Conservation (phyloP, 179 eudicot species). For the Beta corolliflora region DNA sequence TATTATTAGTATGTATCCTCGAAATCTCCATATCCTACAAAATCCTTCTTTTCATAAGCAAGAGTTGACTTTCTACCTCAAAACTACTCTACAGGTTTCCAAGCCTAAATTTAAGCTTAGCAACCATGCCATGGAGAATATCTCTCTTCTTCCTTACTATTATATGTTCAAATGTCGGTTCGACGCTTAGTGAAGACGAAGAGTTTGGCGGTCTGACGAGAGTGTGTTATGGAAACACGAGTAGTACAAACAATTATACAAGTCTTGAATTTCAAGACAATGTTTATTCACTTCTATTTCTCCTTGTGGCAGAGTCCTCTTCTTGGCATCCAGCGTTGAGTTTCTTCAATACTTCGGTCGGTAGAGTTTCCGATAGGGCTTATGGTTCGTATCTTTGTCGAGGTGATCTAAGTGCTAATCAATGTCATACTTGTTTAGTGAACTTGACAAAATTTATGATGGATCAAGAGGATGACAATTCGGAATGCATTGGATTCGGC, state of each 20-base stretch:
- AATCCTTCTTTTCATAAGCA: background rate
- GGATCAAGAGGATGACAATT: background rate
- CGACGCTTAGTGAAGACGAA: background rate
- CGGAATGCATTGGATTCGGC: constrained; percentile 12
- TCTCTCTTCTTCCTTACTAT: background rate
- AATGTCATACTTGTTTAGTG: constrained; percentile 29
- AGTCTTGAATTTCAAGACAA: background rate
- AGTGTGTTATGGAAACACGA: background rate
- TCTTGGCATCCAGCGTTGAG: background rate
- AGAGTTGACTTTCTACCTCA: background rate
- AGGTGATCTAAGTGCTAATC: constrained; percentile 17
- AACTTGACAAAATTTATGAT: background rate
- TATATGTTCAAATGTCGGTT: background rate
- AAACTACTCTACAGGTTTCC: background rate
- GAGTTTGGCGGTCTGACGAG: background rate
- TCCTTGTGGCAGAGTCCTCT: constrained; percentile 3
- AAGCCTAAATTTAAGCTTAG: background rate
- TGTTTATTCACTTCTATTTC: constrained; percentile 12
- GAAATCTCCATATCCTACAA: background rate
- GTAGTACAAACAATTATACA: background rate
- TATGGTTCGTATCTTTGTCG: constrained; percentile 37
- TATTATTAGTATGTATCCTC: no score
- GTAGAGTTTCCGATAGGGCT: background rate
- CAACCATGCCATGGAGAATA: background rate
- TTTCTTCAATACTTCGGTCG: background rate